Evolutionary conservation across 306 rosid genomes (phyloP).

Genomic region (Carpinus viminea): DNA sequence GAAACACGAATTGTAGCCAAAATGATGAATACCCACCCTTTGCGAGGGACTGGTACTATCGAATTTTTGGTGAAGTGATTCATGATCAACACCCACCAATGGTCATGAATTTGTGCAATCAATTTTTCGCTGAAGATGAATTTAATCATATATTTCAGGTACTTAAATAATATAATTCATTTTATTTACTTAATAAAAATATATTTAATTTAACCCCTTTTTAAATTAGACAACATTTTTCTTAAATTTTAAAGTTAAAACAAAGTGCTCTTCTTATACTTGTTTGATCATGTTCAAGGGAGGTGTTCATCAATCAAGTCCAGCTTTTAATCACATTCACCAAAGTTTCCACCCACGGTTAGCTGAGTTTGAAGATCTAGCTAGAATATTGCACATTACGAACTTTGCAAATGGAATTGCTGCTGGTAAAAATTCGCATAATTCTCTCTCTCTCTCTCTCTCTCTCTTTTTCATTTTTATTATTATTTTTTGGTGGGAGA

Average conservation of each 20-base stretch:
- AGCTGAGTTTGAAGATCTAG: background rate
- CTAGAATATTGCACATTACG: background rate
- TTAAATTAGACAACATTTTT: background rate
- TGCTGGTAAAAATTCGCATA: background rate
- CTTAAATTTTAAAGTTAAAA: background rate
- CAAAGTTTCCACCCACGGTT: background rate
- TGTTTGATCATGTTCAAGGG: background rate
- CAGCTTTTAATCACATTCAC: background rate
- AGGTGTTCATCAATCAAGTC: background rate
- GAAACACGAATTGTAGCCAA: background rate
- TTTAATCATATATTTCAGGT: background rate
- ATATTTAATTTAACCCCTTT: too few species aligned
- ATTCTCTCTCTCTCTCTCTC: background rate
- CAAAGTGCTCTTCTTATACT: background rate
- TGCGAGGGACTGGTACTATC: background rate
- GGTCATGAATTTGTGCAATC: too few species aligned
- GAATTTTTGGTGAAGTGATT: background rate
- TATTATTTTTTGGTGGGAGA: too few species aligned
- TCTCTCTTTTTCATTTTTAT: too few species aligned
- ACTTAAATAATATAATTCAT: background rate
- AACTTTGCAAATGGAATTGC: background rate
- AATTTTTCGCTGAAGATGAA: too few species aligned
- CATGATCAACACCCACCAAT: background rate
- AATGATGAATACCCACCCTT: background rate
- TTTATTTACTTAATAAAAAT: background rate